Evolutionary conservation across 73 alveolate species (phyloP).

Genomic region (Paramecium pentaurelia): DNA sequence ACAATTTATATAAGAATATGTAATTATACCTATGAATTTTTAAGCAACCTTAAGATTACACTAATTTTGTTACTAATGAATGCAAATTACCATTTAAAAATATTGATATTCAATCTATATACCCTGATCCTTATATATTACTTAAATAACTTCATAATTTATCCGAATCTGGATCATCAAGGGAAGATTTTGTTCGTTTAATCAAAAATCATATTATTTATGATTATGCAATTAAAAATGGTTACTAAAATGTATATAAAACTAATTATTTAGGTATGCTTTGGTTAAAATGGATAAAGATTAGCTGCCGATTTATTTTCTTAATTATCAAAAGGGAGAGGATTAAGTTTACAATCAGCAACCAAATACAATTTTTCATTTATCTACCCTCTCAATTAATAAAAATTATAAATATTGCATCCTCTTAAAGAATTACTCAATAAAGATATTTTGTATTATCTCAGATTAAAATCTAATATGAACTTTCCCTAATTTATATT

Average conservation of each 20-base stretch:
- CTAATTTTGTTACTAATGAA: background rate
- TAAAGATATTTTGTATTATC: conserved; percentile 5
- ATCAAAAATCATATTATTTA: background rate
- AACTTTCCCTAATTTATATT: background rate
- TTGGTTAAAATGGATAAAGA: conserved; percentile 41
- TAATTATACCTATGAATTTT: background rate
- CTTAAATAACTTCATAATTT: background rate
- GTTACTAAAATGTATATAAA: background rate
- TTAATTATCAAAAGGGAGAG: conserved; percentile 11
- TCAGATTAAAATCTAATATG: background rate
- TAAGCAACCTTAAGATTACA: background rate
- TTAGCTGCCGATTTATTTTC: conserved; percentile 6
- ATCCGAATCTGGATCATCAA: background rate
- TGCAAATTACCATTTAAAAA: background rate
- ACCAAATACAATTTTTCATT: background rate
- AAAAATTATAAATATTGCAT: background rate
- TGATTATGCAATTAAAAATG: background rate
- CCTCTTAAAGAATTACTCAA: background rate
- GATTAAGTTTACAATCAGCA: background rate
- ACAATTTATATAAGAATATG: background rate
- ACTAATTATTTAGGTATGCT: background rate
- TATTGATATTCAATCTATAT: background rate
- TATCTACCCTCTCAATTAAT: background rate
- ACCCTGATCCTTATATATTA: background rate
- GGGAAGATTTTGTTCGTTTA: background rate